Evolutionary conservation across 345 rosid species (phyloP).

Genomic region (Eucalyptus curtisii): DNA sequence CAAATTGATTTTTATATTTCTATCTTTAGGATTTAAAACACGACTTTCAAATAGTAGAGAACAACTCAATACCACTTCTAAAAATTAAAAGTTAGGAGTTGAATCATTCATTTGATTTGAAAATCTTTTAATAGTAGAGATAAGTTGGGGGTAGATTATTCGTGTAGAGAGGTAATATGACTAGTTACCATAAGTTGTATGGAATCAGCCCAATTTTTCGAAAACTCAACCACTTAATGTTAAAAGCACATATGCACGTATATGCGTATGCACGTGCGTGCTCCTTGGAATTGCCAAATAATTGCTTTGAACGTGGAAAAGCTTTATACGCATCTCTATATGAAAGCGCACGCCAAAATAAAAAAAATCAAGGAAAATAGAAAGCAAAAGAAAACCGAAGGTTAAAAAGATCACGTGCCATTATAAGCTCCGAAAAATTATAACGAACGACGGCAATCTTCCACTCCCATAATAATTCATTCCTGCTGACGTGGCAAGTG

Average conservation of each 20-base stretch:
- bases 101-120: background rate
- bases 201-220: background rate
- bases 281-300: background rate
- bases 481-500: background rate
- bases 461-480: background rate
- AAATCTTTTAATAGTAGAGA: background rate
- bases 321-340: background rate
- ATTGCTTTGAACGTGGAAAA: background rate
- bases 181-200: background rate
- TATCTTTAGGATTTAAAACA: background rate
- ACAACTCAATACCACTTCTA: background rate
- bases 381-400: background rate
- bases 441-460: background rate
- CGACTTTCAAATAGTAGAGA: background rate
- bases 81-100: background rate
- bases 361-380: background rate
- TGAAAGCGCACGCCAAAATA: background rate
- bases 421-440: background rate
- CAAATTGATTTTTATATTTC: background rate
- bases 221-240: background rate
- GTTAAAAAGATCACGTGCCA: background rate
- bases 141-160: background rate
- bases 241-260: background rate
- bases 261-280: background rate
- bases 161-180: background rate